phyloP scores from a whole-genome alignment of 1,284 basidiomycete species.

The Pterulicium gracile region DNA sequence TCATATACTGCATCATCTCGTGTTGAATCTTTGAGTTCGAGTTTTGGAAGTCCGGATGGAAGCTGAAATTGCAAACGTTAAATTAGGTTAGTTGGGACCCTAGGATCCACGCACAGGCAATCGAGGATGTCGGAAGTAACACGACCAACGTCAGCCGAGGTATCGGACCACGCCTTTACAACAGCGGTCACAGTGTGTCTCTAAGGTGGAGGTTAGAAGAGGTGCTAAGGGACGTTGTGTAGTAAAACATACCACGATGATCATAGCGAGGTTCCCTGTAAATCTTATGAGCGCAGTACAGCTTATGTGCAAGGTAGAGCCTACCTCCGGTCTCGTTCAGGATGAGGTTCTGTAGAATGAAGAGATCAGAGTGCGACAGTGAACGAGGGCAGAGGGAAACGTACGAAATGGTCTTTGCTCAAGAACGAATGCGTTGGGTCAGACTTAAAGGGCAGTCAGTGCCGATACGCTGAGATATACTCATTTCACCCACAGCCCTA shows the following conservation, averaged over 20 bases:
- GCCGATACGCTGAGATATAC: too few relatives aligned
- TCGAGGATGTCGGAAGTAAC: conserved; percentile 62
- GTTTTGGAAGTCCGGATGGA: conserved; percentile 82
- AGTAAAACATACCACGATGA: conserved; percentile 45
- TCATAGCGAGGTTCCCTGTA: conserved; percentile 64
- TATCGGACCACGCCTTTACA: conserved; percentile 80
- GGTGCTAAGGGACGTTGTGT: too few relatives aligned
- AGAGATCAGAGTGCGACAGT: conserved; percentile 3
- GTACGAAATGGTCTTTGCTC: conserved; percentile 72
- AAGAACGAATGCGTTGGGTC: conserved; percentile 83
- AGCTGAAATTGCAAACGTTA: conserved; percentile 26
- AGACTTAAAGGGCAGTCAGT: conserved; percentile 34
- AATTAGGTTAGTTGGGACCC: neutral
- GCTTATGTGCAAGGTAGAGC: conserved; percentile 20
- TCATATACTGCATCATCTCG: conserved; percentile 65
- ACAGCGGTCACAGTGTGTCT: conserved; percentile 48
- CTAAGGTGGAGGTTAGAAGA: too few relatives aligned
- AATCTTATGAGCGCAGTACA: conserved; percentile 71
- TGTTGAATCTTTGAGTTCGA: conserved; percentile 60
- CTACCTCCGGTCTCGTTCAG: conserved; percentile 74
- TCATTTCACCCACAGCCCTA: conserved; percentile 40
- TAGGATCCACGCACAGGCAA: conserved; percentile 42
- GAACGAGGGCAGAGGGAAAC: conserved; percentile 18
- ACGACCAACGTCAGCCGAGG: conserved; percentile 44
- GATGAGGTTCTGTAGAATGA: conserved; percentile 44